These are phyloP conservation scores for Suillus paluster DNA, from an alignment of 768 basidiomycete genomes.

Conservation along the genomic window DNA sequence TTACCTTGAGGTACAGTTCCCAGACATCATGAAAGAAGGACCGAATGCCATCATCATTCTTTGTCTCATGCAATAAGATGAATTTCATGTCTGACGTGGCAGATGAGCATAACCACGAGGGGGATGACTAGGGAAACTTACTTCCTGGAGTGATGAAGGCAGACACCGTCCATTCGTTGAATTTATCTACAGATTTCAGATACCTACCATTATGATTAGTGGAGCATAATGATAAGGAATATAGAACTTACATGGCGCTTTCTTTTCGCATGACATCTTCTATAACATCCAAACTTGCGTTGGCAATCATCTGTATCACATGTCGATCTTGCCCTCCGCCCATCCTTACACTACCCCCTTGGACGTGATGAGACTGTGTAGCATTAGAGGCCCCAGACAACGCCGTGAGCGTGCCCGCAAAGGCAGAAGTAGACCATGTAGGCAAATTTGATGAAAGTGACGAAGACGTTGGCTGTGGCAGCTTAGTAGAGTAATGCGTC, in stretches of 20 bases:
- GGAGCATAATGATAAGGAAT: conserved; percentile 10
- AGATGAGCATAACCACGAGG: conserved; percentile 22
- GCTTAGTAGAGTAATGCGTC: conserved; percentile 82
- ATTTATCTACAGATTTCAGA: conserved; percentile 92
- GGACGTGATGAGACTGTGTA: conserved; percentile 60
- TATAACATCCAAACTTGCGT: conserved; percentile 92
- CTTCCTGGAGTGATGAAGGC: conserved; percentile 95
- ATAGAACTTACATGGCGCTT: conserved; percentile 65
- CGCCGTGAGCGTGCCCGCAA: conserved; percentile 87
- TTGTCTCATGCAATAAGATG: conserved; percentile 89
- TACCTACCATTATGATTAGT: conserved; percentile 66
- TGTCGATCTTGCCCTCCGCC: conserved; percentile 87
- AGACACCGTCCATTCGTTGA: conserved; percentile 98
- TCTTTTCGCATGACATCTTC: conserved; percentile 92
- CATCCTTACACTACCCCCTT: conserved; percentile 67
- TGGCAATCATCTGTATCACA: conserved; percentile 99
- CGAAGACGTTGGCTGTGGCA: conserved; percentile 58
- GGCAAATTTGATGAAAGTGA: conserved; percentile 84
- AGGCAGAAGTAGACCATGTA: conserved; percentile 90
- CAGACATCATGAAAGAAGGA: conserved; percentile 93
- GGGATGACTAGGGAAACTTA: conserved; percentile 50
- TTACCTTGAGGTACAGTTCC: conserved; percentile 96
- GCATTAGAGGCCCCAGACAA: conserved; percentile 84
- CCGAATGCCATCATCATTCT: conserved; percentile 97
- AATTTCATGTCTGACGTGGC: conserved; percentile 84